Base-by-base conservation (phyloP, 2,329 filamentous ascomycete genomes). In the Curvularia spicifera region DNA sequence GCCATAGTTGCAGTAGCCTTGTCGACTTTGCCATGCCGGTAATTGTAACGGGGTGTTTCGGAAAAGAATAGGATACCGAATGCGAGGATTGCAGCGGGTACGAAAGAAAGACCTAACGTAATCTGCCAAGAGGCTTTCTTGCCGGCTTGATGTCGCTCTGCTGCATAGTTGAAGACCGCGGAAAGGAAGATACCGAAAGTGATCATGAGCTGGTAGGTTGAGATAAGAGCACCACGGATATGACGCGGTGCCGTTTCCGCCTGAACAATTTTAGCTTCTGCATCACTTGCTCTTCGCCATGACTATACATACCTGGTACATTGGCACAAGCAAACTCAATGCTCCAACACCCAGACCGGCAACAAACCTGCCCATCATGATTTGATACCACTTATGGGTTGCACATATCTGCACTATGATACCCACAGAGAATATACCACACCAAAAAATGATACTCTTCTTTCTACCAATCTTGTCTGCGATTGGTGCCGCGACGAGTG, bases 191-290 rank as follows among this genome's bases (percentile, higher is more conserved):
- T 89, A 56, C 88, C 88, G 35, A 89, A 78, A 0, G 87, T 90
- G 68, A 90, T 87, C 72, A 89, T 84, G 3, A 90, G 81, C 78
- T 90, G 88, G 71, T 89, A 90, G 24, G 81, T 83, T 1, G 83
- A 66, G 47, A 90, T 82, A 42, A 89, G 79, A 5, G 86, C 80
- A 64, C 86, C 86, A 64, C 88, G 84, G 56, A 90, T 84, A 56
- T 85, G 82, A 53, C 85, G 81, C 0, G 88, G 88, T 8, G 84
- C 83, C 54, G 83, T 86, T 74, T 90, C 88, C 18, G 82, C 84
- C 73, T 65, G 18, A 0, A 10, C 0, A 1, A 26, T 10, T 20
- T 63, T 10, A 61, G 48, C 10, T 15, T 15, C 29, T 9, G 8
- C 6, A 5, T 4, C 37, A 31, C 37, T 1, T 29, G 4, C 9